A percentile compares a stretch with the other conserved stretches of the same genome.
Conservation (phyloP, 2,329 filamentous ascomycete species). For the Didymella exigua region DNA sequence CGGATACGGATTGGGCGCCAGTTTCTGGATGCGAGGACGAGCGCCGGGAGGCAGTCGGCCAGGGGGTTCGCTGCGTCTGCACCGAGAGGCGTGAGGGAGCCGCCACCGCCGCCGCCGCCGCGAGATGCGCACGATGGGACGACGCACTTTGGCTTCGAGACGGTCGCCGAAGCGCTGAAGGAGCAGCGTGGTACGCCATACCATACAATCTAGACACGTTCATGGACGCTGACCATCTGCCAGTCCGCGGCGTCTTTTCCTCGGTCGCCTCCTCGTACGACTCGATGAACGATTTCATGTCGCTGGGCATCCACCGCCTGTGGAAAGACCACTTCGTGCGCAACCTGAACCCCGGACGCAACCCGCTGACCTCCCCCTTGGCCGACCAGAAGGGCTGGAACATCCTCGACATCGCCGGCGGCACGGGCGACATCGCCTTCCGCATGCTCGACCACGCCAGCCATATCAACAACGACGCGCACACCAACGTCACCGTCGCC, state of each 20-base stretch:
- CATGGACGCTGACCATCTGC: slow-evolving; percentile 21
- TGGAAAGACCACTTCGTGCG: slow-evolving; percentile 99
- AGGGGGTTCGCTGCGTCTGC: slow-evolving; percentile 59
- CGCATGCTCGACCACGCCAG: slow-evolving; percentile 90
- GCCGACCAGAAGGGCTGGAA: slow-evolving; percentile 59
- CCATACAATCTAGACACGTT: background rate
- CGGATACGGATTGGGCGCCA: slow-evolving; percentile 37
- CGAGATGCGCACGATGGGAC: slow-evolving; percentile 53
- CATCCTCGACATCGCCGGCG: slow-evolving; percentile 95
- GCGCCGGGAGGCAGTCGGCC: slow-evolving; percentile 40
- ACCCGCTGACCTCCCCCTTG: slow-evolving; percentile 43
- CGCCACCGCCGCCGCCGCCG: slow-evolving; percentile 45
- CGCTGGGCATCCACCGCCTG: slow-evolving; percentile 90
- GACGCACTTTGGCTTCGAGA: slow-evolving; percentile 92
- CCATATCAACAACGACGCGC: slow-evolving; percentile 76
- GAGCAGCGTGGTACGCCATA: slow-evolving; percentile 61
- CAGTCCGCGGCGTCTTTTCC: slow-evolving; percentile 88
- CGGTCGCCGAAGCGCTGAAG: slow-evolving; percentile 81
- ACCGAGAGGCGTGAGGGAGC: slow-evolving; percentile 39
- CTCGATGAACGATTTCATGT: slow-evolving; percentile 99
- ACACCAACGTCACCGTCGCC: slow-evolving; percentile 84
- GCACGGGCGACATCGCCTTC: slow-evolving; percentile 97
- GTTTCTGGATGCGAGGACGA: slow-evolving; percentile 33
- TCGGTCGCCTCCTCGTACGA: slow-evolving; percentile 95
- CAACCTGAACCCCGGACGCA: slow-evolving; percentile 80